phyloP scores from a whole-genome alignment of 441 rosid species.

The Populus trichocarpa region DNA sequence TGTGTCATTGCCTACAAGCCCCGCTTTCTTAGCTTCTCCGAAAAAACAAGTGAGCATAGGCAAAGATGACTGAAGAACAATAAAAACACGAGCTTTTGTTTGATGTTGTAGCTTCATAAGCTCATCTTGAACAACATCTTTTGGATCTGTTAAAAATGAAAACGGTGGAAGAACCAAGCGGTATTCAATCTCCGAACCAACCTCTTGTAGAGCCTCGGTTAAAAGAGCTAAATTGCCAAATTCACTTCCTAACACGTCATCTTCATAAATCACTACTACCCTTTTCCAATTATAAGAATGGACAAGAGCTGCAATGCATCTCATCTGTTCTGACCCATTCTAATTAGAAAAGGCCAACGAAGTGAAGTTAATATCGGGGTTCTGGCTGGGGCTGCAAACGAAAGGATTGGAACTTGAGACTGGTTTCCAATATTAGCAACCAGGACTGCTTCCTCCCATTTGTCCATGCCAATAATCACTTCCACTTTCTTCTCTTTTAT shows the following conservation, averaged over 20 bases:
- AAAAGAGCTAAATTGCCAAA: no score
- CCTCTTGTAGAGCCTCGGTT: no score
- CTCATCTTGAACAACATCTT: conserved; percentile 21
- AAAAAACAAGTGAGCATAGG: conserved; percentile 35
- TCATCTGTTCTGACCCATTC: no score
- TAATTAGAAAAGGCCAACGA: no score
- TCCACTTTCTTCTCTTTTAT: conserved; percentile 27
- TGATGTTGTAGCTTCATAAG: conserved; percentile 25
- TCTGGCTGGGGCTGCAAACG: conserved; percentile 26
- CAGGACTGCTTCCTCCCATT: conserved; percentile 36
- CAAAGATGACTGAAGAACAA: conserved; percentile 44
- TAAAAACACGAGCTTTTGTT: conserved; percentile 36
- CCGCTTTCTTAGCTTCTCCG: conserved; percentile 33
- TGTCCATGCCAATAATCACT: conserved; percentile 37
- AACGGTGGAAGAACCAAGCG: background rate
- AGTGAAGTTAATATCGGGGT: no score
- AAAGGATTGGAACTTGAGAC: conserved; percentile 33
- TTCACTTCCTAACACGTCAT: background rate
- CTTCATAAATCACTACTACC: no score
- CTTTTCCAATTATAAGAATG: no score
- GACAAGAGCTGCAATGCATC: no score
- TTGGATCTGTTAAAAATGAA: conserved; percentile 23
- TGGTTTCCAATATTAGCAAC: conserved; percentile 31
- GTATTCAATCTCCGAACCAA: conserved; percentile 38
- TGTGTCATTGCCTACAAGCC: conserved; percentile 37